Evolutionary conservation across 495 filamentous ascomycete genomes (phyloP).

Genomic region (Terfezia claveryi): DNA sequence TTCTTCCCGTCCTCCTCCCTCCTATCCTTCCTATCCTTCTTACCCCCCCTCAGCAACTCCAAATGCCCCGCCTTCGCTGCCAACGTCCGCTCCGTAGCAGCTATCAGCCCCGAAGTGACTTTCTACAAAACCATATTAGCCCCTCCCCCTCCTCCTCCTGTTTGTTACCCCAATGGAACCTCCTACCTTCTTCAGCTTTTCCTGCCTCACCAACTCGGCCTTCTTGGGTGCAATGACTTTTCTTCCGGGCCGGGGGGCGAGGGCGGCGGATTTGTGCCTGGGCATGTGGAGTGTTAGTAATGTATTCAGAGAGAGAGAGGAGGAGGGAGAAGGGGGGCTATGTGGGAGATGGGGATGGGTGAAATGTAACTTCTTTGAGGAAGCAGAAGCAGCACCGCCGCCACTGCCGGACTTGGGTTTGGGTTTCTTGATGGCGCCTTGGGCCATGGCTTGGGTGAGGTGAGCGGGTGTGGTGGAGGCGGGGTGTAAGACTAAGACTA

Average conservation of each 20-base stretch:
- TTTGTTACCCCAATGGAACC: too few relatives aligned
- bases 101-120: slow-evolving; percentile 38
- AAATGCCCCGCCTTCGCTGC: slow-evolving; percentile 51
- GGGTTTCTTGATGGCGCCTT: neutral
- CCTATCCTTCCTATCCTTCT: slow-evolving; percentile 13
- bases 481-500: too few relatives aligned
- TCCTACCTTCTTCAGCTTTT: slow-evolving; percentile 34
- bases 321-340: slow-evolving; percentile 6
- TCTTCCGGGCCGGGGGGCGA: neutral
- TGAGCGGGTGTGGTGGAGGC: too few relatives aligned
- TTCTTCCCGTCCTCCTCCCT: neutral
- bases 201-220: slow-evolving; percentile 31
- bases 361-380: neutral
- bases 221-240: slow-evolving; percentile 45
- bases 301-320: neutral
- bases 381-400: neutral
- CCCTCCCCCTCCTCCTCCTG: too few relatives aligned
- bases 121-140: slow-evolving; percentile 25
- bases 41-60: slow-evolving; percentile 34
- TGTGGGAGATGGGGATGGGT: slow-evolving; percentile 1
- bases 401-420: neutral
- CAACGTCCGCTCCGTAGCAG: slow-evolving; percentile 42
- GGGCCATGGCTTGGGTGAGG: neutral
- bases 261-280: slow-evolving; percentile 1
- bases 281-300: slow-evolving; percentile 2